Evolutionary conservation across 2,329 filamentous ascomycete species (phyloP).

Genomic region (Coleophoma crateriformis): DNA sequence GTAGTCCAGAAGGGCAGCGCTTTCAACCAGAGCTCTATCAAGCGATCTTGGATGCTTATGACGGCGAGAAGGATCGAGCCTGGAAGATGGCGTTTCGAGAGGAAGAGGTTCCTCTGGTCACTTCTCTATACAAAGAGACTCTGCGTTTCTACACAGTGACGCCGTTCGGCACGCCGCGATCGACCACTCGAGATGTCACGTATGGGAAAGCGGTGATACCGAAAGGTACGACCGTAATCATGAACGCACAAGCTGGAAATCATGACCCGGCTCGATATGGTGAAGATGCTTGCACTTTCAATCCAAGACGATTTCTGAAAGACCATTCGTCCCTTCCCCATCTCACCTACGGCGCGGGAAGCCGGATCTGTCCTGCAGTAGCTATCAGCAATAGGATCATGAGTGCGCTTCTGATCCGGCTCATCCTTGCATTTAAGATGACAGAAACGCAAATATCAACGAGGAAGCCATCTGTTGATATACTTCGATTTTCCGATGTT

Average conservation of each 20-base stretch:
- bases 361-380: constrained; percentile 16
- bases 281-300: constrained; percentile 10
- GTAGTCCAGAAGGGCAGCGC: constrained; percentile 8
- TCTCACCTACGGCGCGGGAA: constrained; percentile 18
- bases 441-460: constrained; percentile 4
- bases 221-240: constrained; percentile 18
- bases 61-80: constrained; percentile 1
- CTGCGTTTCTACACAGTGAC: constrained; percentile 15
- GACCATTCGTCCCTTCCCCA: constrained; percentile 12
- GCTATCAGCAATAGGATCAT: constrained; percentile 19
- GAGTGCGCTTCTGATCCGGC: constrained; percentile 10
- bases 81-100: constrained; percentile 20
- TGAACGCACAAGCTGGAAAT: constrained; percentile 21
- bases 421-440: constrained; percentile 14
- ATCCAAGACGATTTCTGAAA: constrained; percentile 14
- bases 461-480: constrained; percentile 10
- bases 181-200: constrained; percentile 11
- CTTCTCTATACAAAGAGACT: constrained; percentile 18
- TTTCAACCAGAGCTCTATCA: constrained; percentile 6
- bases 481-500: constrained; percentile 14
- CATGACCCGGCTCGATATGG: constrained; percentile 17
- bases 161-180: constrained; percentile 14
- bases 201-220: constrained; percentile 11
- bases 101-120: constrained; percentile 15
- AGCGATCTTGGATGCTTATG: constrained; percentile 14